Conservation (phyloP, 2,329 filamentous ascomycete genomes). For the Paecilomyces dactylethromorphus region DNA sequence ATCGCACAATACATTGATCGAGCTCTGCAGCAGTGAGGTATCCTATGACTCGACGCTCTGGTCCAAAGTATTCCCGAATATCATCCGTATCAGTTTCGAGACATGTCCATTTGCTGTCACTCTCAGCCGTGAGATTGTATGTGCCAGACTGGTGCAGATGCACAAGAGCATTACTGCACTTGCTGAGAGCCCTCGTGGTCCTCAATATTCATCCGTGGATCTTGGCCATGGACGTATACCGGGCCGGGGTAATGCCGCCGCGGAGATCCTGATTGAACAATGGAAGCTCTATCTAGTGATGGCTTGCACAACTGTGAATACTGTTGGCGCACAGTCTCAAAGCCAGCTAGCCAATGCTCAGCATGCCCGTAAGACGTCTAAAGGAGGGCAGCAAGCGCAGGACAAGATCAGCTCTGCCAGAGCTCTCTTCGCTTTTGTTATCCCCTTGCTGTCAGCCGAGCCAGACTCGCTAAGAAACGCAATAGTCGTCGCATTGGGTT, state of each 20-base stretch:
- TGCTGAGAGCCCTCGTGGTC: conserved; percentile 62
- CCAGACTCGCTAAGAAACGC: conserved; percentile 80
- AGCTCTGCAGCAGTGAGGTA: conserved; percentile 90
- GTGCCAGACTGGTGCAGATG: conserved; percentile 87
- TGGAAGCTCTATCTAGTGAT: conserved; percentile 98
- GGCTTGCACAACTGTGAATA: conserved; percentile 89
- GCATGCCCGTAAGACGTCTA: conserved; percentile 77
- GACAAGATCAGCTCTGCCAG: conserved; percentile 82
- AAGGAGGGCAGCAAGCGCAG: conserved; percentile 54
- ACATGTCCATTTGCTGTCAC: conserved; percentile 88
- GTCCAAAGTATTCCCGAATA: conserved; percentile 97
- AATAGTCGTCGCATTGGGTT: conserved; percentile 84
- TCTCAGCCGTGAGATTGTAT: conserved; percentile 84
- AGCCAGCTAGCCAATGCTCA: conserved; percentile 58
- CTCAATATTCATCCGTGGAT: conserved; percentile 31
- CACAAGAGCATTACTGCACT: conserved; percentile 75
- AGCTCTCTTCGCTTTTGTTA: conserved; percentile 84
- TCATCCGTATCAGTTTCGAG: conserved; percentile 84
- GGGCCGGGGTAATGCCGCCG: conserved; percentile 57
- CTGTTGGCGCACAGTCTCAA: conserved; percentile 60
- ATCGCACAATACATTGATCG: conserved; percentile 77
- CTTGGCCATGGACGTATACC: conserved; percentile 29
- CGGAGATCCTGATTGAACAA: conserved; percentile 87
- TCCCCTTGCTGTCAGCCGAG: conserved; percentile 74
- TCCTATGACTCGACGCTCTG: conserved; percentile 92